Evolutionary conservation across 495 filamentous ascomycete genomes (phyloP).

Genomic region (Hypomontagnella monticulosa): DNA sequence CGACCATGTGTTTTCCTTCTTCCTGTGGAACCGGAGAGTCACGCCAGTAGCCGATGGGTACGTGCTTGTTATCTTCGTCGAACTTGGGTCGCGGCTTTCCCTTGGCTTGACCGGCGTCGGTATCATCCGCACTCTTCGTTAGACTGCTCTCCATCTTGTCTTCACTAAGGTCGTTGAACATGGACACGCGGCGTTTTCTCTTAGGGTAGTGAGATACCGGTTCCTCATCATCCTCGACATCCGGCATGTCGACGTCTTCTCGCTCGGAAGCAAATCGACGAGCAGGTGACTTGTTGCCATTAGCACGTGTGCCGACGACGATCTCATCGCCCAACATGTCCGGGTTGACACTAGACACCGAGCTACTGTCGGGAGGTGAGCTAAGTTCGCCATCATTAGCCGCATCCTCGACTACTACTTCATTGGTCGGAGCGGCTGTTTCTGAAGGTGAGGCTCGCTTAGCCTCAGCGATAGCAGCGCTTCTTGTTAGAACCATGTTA

Average conservation of each 20-base stretch:
- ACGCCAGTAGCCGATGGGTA: constrained; percentile 64
- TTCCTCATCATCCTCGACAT: constrained; percentile 46
- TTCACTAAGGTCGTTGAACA: constrained; percentile 52
- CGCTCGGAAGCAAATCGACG: constrained; percentile 38
- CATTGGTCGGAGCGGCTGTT: constrained; percentile 4
- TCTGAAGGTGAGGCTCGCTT: constrained; percentile 20
- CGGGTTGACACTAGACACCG: constrained; percentile 49
- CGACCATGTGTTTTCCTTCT: constrained; percentile 59
- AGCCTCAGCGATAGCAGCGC: not conserved
- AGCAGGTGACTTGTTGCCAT: constrained; percentile 44
- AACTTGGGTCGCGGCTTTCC: constrained; percentile 42
- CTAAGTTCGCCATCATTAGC: constrained; percentile 46
- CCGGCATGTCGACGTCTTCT: constrained; percentile 52
- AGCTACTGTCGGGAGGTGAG: constrained; percentile 47
- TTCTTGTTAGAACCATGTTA: constrained; percentile 17
- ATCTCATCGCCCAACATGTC: constrained; percentile 57
- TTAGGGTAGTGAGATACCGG: constrained; percentile 52
- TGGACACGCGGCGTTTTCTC: constrained; percentile 57
- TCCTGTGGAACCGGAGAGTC: constrained; percentile 55
- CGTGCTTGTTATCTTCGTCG: constrained; percentile 50
- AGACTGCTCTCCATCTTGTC: constrained; percentile 44
- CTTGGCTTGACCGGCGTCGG: constrained; percentile 31
- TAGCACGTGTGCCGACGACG: constrained; percentile 54
- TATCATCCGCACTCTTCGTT: constrained; percentile 32
- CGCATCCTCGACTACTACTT: constrained; percentile 30